Conservation (phyloP, 2,329 filamentous ascomycete species). For the Lasiodiplodia sp. region DNA sequence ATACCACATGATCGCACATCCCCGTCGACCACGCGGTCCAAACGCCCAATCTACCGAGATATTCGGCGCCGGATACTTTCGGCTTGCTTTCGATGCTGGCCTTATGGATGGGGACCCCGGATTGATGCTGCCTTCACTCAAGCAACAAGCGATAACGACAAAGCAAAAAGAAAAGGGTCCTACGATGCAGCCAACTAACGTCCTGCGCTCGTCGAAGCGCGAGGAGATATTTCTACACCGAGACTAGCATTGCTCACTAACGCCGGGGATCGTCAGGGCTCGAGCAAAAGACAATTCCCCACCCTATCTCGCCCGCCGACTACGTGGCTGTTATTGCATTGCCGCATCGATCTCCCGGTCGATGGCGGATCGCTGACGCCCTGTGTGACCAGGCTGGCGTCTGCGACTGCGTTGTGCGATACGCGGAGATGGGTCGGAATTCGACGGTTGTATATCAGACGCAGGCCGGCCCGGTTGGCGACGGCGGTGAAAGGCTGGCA, state of each 20-base stretch:
- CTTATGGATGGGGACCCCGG: neutral
- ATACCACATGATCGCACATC: neutral
- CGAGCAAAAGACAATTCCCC: neutral
- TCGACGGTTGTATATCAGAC: conserved; percentile 19
- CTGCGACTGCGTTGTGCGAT: neutral
- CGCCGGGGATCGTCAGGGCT: conserved; percentile 22
- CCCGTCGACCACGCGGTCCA: neutral
- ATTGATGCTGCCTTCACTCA: neutral
- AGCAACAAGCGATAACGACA: neutral
- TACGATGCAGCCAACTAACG: neutral
- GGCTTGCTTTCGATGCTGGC: neutral
- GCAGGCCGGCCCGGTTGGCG: neutral
- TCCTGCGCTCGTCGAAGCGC: conserved; percentile 1
- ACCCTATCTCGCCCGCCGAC: neutral
- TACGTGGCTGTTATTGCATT: conserved; percentile 5
- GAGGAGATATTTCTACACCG: conserved; percentile 14
- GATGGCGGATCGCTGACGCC: neutral
- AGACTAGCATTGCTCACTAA: conserved; percentile 22
- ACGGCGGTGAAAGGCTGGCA: neutral
- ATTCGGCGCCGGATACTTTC: neutral
- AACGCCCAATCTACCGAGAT: neutral
- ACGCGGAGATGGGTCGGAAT: neutral
- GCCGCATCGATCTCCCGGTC: neutral
- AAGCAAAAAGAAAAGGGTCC: neutral
- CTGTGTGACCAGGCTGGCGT: neutral